Conservation (phyloP, 139 green algal genomes). For the Gonium pectorale region DNA sequence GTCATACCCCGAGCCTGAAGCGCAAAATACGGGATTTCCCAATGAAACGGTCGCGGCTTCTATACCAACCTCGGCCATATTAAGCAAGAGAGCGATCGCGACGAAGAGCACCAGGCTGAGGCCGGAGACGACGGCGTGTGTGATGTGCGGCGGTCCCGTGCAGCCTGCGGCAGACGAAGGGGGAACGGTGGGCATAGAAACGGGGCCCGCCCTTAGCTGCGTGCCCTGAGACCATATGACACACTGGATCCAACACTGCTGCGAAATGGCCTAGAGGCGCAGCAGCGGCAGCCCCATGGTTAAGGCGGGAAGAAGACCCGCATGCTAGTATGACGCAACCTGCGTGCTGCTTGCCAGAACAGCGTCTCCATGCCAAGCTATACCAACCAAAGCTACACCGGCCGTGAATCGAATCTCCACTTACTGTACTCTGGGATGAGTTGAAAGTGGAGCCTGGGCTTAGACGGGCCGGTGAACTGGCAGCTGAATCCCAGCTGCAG, state of each 20-base stretch:
- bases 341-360: no score
- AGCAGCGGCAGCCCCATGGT: not conserved
- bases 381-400: not conserved
- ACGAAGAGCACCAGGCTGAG: constrained; percentile 26
- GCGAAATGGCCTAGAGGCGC: no score
- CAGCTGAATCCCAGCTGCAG: constrained; percentile 33
- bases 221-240: not conserved
- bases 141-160: not conserved
- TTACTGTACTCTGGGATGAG: constrained; percentile 15
- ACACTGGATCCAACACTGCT: not conserved
- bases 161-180: constrained; percentile 6
- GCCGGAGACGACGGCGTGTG: constrained; percentile 7
- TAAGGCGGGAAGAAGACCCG: not conserved
- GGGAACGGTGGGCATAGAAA: not conserved
- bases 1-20: not conserved
- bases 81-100: constrained; percentile 23
- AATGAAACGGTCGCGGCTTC: not conserved
- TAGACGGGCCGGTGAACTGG: not conserved
- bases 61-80: constrained; percentile 25
- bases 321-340: no score
- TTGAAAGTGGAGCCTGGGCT: not conserved
- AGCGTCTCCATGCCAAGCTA: not conserved
- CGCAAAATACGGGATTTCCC: not conserved
- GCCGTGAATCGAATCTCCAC: not conserved
- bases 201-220: not conserved